Conservation (phyloP, 2,329 filamentous ascomycete genomes). For the Fusarium proliferatum region DNA sequence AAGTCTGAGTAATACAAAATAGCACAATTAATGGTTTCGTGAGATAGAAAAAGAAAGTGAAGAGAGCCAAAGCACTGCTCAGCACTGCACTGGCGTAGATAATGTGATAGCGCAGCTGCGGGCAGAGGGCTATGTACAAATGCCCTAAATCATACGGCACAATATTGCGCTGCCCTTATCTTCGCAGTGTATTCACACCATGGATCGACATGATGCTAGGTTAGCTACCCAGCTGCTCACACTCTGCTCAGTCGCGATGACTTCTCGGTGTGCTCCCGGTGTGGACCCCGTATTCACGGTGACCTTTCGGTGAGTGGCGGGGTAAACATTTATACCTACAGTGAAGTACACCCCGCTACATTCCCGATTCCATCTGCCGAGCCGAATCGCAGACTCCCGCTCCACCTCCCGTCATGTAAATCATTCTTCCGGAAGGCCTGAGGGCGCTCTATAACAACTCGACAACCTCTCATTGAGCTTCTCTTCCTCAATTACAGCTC, state of each 20-base stretch:
- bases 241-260: neutral
- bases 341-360: conserved; percentile 14
- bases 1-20: neutral
- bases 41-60: neutral
- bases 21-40: neutral
- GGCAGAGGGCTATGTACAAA: neutral
- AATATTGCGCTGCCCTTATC: too few relatives aligned
- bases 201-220: neutral
- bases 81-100: conserved; percentile 3
- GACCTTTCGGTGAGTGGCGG: conserved; percentile 38
- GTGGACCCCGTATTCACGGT: conserved; percentile 10
- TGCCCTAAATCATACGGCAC: neutral
- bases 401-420: conserved; percentile 44
- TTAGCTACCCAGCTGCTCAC: neutral
- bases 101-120: neutral
- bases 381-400: conserved; percentile 34
- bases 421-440: conserved; percentile 41
- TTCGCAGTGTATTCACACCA: neutral
- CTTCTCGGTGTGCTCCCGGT: conserved; percentile 14
- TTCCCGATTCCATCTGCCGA: conserved; percentile 48
- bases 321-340: conserved; percentile 45
- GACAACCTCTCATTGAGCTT: neutral
- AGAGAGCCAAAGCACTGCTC: neutral
- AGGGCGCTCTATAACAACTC: conserved; percentile 11
- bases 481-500: neutral